Evolutionary conservation across 1,139 yeast genomes (phyloP), one percentile per base, ranked within the genome.

Genomic region (Geotrichum armillariae): DNA sequence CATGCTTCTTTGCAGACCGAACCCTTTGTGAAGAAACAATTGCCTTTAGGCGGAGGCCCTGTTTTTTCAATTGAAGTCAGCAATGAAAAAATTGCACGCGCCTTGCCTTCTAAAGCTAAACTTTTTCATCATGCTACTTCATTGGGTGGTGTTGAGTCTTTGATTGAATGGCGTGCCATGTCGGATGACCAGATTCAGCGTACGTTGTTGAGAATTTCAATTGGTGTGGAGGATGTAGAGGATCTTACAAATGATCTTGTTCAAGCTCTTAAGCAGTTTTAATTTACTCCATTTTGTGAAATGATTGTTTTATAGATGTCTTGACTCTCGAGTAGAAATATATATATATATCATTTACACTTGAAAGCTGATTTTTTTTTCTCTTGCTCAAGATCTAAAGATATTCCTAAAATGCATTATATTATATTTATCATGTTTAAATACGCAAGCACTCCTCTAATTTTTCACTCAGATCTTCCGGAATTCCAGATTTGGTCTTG

Each of bases 111-210:
- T 1, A 79, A 76, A 56, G 72, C 90, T 53, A 78, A 82, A 58
- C 77, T 78, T 56, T 89, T 90, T 70, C 83, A 83, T 56, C 97
- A 91, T 68, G 96, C 97, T 1, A 90, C 97, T 0, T 87, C 96
- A 4, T 73, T 91, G 27, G 97, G 97, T 36, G 96, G 97, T n/a
- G 88, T 86, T 5, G 97, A 91, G 66, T 85, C 95, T 50, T 73
- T 90, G 60, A 80, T 90, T 54, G 97, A 91, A 67, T 89, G 96
- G 96, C 79, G 96, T 63, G 84, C 89, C 1, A 65, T 90, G 69
- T 76, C 87, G 45, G 96, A 89, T 62, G 65, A 75, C 1, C 61
- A 69, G 2, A 83, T 82, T 12, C 70, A 77, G 33, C 76, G 78
- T 22, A 75, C 77, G 1, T 66, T 89, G 36, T 68, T 90, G 42